Base-by-base conservation (phyloP, 805 yeast genomes). In the Phaffomyces thermotolerans region DNA sequence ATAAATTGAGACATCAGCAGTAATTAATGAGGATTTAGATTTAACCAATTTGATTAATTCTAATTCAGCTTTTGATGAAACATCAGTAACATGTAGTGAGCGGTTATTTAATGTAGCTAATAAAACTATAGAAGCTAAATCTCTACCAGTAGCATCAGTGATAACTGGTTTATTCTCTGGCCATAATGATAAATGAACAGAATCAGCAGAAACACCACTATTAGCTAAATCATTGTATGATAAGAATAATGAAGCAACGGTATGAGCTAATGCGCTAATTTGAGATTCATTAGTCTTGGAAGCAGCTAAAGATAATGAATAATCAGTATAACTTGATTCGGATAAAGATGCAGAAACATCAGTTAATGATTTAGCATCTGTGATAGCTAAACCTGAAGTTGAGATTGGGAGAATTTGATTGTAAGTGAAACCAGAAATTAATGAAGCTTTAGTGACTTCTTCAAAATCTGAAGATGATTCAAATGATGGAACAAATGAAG, bases 141-240 rank as follows among this genome's bases (percentile, higher is more conserved):
- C 91, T 34, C 96, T 85, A 23, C 91, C 81, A 62, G 78, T 81
- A 40, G 98, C 96, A 66, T 91, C 97, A 35, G 96, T 88, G 51
- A 90, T 75, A 48, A 91, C 83, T 47, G 93, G 91, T 69, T 88
- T 89, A 56, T 66, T 66, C 41, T 73, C 71, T 42, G 96, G 95
- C 96, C 97, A 90, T 31, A 78, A 68, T 50, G 81, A 79, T 57
- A 89, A 79, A 55, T 86, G 95, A 27, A 83, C 73, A 24, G 95
- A 78, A 36, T 88, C 82, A 30, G 84, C 73, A n/a, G 90, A 73
- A 37, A 90, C 85, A 57, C 81, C 82, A 45, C 58, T 57, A 57
- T 75, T 73, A 42, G 78, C 72, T 58, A 83, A 76, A 49, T 79
- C 84, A 60, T 79, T 80, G 68, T 85, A 83, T 39, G 95, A 90